phyloP scores from a whole-genome alignment of 768 basidiomycete genomes.

The Dioszegia aurantiaca region DNA sequence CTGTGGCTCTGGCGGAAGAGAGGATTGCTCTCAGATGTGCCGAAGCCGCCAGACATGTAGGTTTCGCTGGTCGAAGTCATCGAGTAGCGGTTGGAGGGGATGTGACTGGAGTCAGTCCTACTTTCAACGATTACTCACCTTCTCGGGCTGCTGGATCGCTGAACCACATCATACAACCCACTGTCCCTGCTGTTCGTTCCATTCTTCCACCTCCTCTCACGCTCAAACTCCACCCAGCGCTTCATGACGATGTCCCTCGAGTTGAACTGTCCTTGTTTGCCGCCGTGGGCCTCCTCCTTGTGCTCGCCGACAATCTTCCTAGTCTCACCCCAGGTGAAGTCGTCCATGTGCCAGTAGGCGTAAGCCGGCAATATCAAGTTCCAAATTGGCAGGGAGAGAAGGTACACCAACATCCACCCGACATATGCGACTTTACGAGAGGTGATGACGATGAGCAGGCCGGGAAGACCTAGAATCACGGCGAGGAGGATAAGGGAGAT shows the following conservation, averaged over 20 bases:
- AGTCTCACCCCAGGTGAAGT: constrained; percentile 78
- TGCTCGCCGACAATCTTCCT: constrained; percentile 73
- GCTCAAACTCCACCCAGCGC: constrained; percentile 96
- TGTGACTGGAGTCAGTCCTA: constrained; percentile 27
- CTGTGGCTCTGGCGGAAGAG: constrained; percentile 43
- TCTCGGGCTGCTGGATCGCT: constrained; percentile 56
- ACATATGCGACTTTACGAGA: constrained; percentile 89
- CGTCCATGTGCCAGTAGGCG: constrained; percentile 99
- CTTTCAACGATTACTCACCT: constrained; percentile 54
- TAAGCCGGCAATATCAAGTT: constrained; percentile 93
- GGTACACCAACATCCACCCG: constrained; percentile 95
- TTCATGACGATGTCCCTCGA: constrained; percentile 97
- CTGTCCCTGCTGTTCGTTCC: constrained; percentile 80
- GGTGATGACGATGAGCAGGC: constrained; percentile 91
- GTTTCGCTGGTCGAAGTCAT: constrained; percentile 73
- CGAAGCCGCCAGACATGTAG: constrained; percentile 51
- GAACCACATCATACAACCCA: constrained; percentile 60
- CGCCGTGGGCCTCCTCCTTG: constrained; percentile 66
- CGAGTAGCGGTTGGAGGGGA: constrained; percentile 63
- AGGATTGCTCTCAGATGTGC: constrained; percentile 36
- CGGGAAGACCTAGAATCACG: constrained; percentile 92
- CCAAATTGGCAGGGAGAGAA: constrained; percentile 91
- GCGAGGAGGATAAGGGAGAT: constrained; percentile 90
- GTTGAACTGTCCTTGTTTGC: constrained; percentile 97
- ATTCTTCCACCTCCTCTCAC: constrained; percentile 88